Evolutionary conservation across 208 protist genomes (phyloP).

Genomic region (Novymonas esmeraldas): DNA sequence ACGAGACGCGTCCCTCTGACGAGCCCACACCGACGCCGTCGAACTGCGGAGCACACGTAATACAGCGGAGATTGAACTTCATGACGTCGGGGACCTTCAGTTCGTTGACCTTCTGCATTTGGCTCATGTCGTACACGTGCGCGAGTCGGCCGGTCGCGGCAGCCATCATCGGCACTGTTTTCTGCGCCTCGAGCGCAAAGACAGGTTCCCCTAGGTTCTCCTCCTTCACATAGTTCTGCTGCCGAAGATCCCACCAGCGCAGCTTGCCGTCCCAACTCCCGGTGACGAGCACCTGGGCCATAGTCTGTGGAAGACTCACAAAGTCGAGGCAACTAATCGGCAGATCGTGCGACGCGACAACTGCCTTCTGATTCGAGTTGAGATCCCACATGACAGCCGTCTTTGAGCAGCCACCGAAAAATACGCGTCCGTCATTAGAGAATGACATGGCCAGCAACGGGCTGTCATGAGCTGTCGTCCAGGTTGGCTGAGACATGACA

Average conservation of each 20-base stretch:
- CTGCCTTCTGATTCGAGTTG: constrained; percentile 56
- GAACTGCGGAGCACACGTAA: constrained; percentile 63
- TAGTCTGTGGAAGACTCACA: constrained; percentile 38
- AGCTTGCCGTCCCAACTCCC: constrained; percentile 88
- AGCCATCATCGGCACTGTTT: constrained; percentile 60
- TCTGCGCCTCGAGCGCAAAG: constrained; percentile 74
- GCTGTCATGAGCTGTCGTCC: constrained; percentile 41
- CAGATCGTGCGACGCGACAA: constrained; percentile 83
- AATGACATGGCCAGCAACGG: constrained; percentile 76
- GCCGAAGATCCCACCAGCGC: constrained; percentile 85
- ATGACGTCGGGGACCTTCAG: constrained; percentile 53
- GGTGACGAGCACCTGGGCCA: constrained; percentile 71
- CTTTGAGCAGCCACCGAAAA: constrained; percentile 80
- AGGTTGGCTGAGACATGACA: constrained; percentile 52
- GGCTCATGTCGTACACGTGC: constrained; percentile 71
- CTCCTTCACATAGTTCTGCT: constrained; percentile 62
- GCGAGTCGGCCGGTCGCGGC: constrained; percentile 64
- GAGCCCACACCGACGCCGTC: constrained; percentile 70
- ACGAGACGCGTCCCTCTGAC: constrained; percentile 78
- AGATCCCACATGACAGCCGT: constrained; percentile 84
- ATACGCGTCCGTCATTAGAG: constrained; percentile 69
- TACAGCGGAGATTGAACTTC: constrained; percentile 72
- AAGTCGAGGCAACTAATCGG: constrained; percentile 78
- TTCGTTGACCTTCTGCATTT: constrained; percentile 56
- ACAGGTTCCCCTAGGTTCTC: constrained; percentile 75